Percentiles rank a stretch among this genome's conserved stretches.
Conservation (phyloP, 345 rosid genomes). For the Citrus sp. region DNA sequence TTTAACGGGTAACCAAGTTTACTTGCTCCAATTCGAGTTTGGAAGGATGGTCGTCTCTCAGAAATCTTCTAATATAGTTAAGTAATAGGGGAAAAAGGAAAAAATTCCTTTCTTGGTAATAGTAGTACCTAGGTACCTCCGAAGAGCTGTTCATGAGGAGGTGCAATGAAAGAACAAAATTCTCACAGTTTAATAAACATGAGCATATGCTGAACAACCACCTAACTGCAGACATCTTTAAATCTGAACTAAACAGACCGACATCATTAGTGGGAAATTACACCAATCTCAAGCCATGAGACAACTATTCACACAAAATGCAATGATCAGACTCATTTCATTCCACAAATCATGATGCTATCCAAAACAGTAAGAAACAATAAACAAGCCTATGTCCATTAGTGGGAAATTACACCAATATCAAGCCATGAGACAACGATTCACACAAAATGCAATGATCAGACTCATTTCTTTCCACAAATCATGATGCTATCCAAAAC, state of each 20-base stretch:
- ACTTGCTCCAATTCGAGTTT: not conserved
- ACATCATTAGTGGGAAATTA: not conserved
- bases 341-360: not conserved
- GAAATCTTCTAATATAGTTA: not conserved
- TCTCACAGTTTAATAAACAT: not conserved
- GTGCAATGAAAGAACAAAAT: no score
- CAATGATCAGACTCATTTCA: not conserved
- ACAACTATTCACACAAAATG: not conserved
- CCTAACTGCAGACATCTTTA: not conserved
- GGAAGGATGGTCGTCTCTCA: not conserved
- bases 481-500: no score
- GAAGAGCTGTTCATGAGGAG: not conserved
- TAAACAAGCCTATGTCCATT: not conserved
- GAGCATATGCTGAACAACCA: not conserved
- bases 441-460: no score
- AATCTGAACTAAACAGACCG: not conserved
- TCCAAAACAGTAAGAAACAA: not conserved
- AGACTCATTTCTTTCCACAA: no score
- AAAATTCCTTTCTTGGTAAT: not conserved
- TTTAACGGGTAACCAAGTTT: not conserved
- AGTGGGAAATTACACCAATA: no score
- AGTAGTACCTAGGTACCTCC: no score
- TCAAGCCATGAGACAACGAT: no score
- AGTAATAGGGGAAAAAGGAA: not conserved
- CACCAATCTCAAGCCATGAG: not conserved